These are phyloP conservation scores for Rhododendron henanense DNA, from an alignment of 148 eudicot species.

Conservation along the genomic window DNA sequence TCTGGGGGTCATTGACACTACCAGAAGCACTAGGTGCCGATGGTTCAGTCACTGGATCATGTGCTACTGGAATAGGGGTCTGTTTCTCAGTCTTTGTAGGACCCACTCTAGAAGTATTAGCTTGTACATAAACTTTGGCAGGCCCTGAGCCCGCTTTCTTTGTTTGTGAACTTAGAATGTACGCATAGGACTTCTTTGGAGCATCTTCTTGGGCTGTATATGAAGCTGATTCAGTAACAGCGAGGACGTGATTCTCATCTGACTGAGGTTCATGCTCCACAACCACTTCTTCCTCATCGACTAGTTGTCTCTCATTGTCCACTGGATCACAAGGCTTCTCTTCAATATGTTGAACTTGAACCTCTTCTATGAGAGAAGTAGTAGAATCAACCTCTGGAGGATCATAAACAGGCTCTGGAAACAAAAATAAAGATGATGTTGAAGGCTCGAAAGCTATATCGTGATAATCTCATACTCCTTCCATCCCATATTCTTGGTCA, in stretches of 20 bases:
- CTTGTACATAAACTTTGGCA: slow-evolving; percentile 48
- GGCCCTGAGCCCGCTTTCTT: slow-evolving; percentile 37
- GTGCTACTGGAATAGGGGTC: slow-evolving; percentile 17
- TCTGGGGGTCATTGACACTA: slow-evolving; percentile 23
- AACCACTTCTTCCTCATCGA: slow-evolving; percentile 22
- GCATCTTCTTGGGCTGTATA: slow-evolving; percentile 39
- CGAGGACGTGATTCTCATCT: slow-evolving; percentile 27
- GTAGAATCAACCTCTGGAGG: slow-evolving; percentile 22
- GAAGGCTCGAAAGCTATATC: not conserved
- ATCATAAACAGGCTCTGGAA: slow-evolving; percentile 34
- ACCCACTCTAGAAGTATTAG: slow-evolving; percentile 34
- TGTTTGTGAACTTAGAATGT: slow-evolving; percentile 47
- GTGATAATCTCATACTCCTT: not conserved
- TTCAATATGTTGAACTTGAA: slow-evolving; percentile 31
- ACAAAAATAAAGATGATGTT: slow-evolving; percentile 9
- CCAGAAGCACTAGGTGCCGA: slow-evolving; percentile 16
- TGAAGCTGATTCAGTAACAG: slow-evolving; percentile 28
- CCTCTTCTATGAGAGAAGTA: slow-evolving; percentile 27
- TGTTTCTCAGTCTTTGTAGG: slow-evolving; percentile 35
- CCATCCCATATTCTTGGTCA: not conserved
- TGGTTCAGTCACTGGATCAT: slow-evolving; percentile 23
- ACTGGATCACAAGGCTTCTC: slow-evolving; percentile 17
- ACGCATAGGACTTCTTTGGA: slow-evolving; percentile 67
- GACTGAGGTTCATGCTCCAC: slow-evolving; percentile 29
- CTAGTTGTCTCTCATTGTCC: slow-evolving; percentile 24